Base-by-base conservation (phyloP, 169 alveolate species). In the Plasmodium gallinaceum region DNA sequence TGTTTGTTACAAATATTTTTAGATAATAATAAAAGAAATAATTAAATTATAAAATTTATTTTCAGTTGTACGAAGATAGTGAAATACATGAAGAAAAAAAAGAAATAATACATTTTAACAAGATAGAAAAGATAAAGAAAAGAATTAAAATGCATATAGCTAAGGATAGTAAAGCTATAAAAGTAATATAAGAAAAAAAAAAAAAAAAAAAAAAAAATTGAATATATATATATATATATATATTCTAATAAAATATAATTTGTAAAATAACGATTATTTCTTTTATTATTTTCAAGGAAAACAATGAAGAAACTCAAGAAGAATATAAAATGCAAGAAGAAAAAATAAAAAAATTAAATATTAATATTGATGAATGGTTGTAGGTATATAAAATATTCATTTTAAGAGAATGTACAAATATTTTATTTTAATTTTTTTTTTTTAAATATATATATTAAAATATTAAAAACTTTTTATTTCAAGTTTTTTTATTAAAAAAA, bases 291-390 rank as follows among this genome's bases (percentile, higher is more conserved):
- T 58, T 7, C 14, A 51, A 71, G 83, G 83, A 71, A 71, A 16
- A 43, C n/a, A 9, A 39, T 43, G 54, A 71, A n/a, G 54, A 71
- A n/a, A 71, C 46, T 58, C 22, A 18, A 32, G 60, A 69, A 32
- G 16, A 51, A 16, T 51, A 58, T 22, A 42, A 26, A 14, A 20
- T 18, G n/a, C 32, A 74, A 0, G 37, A 57, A 9, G 64, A 48
- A 58, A 51, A 51, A n/a, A 58, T 61, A 60, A 42, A 74, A 58
- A 74, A 74, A 37, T 37, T 7, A 57, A 57, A 58, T 39, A 46
- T 57, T 39, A 76, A 76, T 76, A 62, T 76, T 39, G 89, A 76
- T 51, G 89, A 76, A 37, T 76, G 89, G 89, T n/a, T 76, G 60
- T 76, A 64, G 60, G 32, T 74, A 32, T 43, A 8, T 12, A 1